Base-by-base conservation (phyloP, 2,329 filamentous ascomycete species). In the Chaetomium strumarium region DNA sequence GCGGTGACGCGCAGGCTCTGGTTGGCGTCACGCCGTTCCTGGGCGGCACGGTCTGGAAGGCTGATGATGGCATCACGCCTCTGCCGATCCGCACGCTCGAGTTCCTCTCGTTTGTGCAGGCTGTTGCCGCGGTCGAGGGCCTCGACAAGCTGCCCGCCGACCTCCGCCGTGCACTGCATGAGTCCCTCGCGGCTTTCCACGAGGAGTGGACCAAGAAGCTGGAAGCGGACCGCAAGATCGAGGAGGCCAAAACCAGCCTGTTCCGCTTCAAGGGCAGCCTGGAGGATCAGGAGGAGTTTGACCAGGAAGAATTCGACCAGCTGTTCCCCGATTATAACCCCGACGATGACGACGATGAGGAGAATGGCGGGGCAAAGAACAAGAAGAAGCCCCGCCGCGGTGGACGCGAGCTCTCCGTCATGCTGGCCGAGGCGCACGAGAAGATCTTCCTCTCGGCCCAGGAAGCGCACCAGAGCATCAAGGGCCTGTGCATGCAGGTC, bases 231-330 rank as follows among this genome's bases (percentile, higher is more conserved):
- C 86, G 89, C 62, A 82, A 84, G 61, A 81, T 87, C 43, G 83
- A 87, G 60, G 85, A 87, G 16, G 78, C 81, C 29, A 88, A 86
- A 56, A 82, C 80, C 5, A 90, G 87, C 57, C 70, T 95, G 37
- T 99, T 95, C 68, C 85, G 84, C 17, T 96, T 93, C 71, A 82
- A 83, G 57, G 92, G 91, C 31, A 85, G 83, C 37, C 72, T 81
- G 37, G 86, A 91, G 55, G 85, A 91, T 44, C 83, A 88, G 58
- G 86, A 95, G 51, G 85, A 87, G 61, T 74, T 80, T 10, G 82
- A 90, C 48, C 79, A 85, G 57, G 80, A 86, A 51, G 88, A 93
- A 58, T 85, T 96, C 58, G 78, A 84, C 17, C 79, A 86, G 58
- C 73, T 97, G 7, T 97, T 97, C 71, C 92, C 92, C 1, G 81